Evolutionary conservation across 2,329 filamentous ascomycete genomes (phyloP), one percentile per base, ranked within the genome.

Genomic region (Colletotrichum viniferum): DNA sequence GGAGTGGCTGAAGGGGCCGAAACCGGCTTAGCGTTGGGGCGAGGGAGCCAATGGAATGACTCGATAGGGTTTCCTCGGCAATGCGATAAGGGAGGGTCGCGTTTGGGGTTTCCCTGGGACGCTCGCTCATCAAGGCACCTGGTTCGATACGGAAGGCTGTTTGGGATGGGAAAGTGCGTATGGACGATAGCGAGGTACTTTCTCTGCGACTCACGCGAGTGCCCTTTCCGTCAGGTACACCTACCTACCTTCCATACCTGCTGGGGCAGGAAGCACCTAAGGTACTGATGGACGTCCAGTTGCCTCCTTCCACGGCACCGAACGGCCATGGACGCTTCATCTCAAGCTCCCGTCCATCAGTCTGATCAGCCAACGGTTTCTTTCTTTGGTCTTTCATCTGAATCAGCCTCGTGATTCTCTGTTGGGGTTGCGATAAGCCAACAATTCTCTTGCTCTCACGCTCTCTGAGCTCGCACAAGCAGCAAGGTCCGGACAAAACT

Each of bases 41-140:
- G 48, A 62, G 69, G 71, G 63, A 71, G 70, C 78, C 79, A 81
- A 80, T 81, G 67, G 72, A 72, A 73, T 78, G 72, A 77, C 78
- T 77, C 74, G 76, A 74, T 77, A 71, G 75, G 71, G 78, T 80
- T 80, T 74, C 80, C 80, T 80, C 72, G 79, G 78, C 78, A 78
- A 81, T 81, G 77, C 79, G 69, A 77, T 79, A 79, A 80, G 76
- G 58, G 74, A 70, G 63, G 73, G 58, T 73, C 64, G 68, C 73
- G 69, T 76, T 73, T 76, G 62, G 66, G 74, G 74, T 67, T 64
- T 74, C 62, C 74, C 71, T 75, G 68, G 61, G 55, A 43, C n/a
- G 28, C 48, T 61, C n/a, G 28, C 48, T 61, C 55, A 30, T 52
- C 55, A 58, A 60, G 67, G 61, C 61, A 74, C 71, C 71, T 62